phyloP scores from a whole-genome alignment of 2,329 filamentous ascomycete species.

The Sporothrix euskadiensis region DNA sequence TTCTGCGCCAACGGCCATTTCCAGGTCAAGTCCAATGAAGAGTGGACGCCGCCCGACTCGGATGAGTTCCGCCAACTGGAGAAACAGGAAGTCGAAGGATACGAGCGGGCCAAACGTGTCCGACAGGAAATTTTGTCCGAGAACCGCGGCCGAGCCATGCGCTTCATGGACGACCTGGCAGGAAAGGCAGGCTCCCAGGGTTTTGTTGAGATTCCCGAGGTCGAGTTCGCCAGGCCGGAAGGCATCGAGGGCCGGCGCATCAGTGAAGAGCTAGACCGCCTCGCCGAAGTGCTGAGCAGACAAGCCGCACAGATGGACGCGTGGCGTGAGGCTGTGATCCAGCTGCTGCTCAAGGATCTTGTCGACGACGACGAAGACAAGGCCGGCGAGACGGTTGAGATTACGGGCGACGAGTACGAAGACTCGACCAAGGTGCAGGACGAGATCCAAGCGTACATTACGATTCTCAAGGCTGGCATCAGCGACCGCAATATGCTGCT shows the following conservation, averaged over 20 bases:
- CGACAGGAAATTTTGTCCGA: conserved; percentile 75
- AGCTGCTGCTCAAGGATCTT: conserved; percentile 70
- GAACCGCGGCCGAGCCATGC: conserved; percentile 57
- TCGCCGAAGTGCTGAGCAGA: conserved; percentile 67
- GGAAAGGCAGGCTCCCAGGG: conserved; percentile 53
- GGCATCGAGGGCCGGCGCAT: conserved; percentile 74
- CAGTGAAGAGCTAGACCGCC: conserved; percentile 63
- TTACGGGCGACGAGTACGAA: conserved; percentile 87
- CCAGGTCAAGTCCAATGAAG: conserved; percentile 73
- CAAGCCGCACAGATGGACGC: conserved; percentile 71
- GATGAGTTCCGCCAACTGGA: conserved; percentile 67
- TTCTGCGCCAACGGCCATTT: conserved; percentile 82
- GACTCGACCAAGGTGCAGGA: conserved; percentile 86
- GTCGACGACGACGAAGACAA: conserved; percentile 80
- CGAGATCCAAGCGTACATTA: conserved; percentile 82
- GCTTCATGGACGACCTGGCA: conserved; percentile 63
- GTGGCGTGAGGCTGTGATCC: conserved; percentile 72
- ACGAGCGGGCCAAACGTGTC: conserved; percentile 75
- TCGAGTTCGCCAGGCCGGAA: conserved; percentile 52
- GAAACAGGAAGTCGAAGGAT: conserved; percentile 68
- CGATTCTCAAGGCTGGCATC: conserved; percentile 71
- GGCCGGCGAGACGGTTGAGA: conserved; percentile 57
- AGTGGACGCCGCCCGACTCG: conserved; percentile 65
- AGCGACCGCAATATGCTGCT: conserved; percentile 77
- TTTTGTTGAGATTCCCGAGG: conserved; percentile 65